Percentiles rank a stretch among this genome's conserved stretches.
phyloP scores from a whole-genome alignment of 495 filamentous ascomycete genomes.

The Bryoglossum gracile region DNA sequence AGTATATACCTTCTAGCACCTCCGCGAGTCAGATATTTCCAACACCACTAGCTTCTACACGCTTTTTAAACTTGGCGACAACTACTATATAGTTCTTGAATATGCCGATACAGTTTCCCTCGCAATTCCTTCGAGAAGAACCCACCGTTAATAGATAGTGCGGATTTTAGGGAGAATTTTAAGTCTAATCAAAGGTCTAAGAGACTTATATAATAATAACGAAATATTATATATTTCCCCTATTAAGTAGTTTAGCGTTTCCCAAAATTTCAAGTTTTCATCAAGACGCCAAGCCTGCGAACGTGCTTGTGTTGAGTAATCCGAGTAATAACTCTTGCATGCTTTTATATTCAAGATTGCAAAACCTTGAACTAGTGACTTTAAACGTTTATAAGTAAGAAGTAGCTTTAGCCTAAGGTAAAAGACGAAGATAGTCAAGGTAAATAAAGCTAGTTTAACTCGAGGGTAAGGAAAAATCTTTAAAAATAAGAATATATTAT shows the following conservation, averaged over 20 bases:
- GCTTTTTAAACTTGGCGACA: constrained; percentile 28
- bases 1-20: constrained; percentile 25
- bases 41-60: constrained; percentile 36
- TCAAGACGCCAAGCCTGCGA: constrained; percentile 34
- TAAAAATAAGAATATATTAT: no score
- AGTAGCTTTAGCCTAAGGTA: no score
- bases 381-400: no score
- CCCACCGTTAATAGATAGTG: constrained; percentile 17
- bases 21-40: constrained; percentile 19
- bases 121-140: constrained; percentile 27
- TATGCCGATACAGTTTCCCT: constrained; percentile 36
- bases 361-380: constrained; percentile 33
- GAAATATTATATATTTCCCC: constrained; percentile 6
- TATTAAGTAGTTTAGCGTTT: not conserved
- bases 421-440: no score
- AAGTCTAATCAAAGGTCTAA: constrained; percentile 28
- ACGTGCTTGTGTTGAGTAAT: constrained; percentile 33
- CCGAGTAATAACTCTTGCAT: constrained; percentile 29
- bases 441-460: no score
- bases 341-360: constrained; percentile 34
- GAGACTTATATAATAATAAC: constrained; percentile 20
- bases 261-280: constrained; percentile 25
- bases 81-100: constrained; percentile 37
- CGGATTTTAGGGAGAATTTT: constrained; percentile 34
- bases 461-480: no score